Percentiles rank a stretch among this genome's conserved stretches.
Evolutionary conservation across 2,329 filamentous ascomycete genomes (phyloP).

Genomic region (Aureobasidium sp.): DNA sequence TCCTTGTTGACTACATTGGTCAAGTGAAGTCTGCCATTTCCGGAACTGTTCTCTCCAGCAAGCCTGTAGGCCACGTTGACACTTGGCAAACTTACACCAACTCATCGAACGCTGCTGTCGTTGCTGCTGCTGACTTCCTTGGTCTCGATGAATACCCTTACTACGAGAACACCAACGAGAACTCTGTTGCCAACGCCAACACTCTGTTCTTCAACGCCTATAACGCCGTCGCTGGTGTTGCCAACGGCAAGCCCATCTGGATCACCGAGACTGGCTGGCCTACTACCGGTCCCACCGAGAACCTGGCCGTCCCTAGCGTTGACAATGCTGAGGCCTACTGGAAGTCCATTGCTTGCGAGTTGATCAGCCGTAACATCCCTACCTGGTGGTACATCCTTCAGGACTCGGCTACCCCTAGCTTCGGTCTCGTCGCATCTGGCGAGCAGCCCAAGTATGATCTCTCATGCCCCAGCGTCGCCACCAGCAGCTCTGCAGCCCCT

Average conservation of each 20-base stretch:
- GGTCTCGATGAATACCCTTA: conserved; percentile 74
- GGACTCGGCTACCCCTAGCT: conserved; percentile 55
- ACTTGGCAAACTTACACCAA: conserved; percentile 73
- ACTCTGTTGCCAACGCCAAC: conserved; percentile 56
- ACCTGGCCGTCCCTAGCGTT: conserved; percentile 53
- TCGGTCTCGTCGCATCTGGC: conserved; percentile 55
- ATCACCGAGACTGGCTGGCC: conserved; percentile 88
- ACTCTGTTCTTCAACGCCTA: conserved; percentile 61
- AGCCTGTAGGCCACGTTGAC: conserved; percentile 76
- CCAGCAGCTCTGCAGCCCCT: conserved; percentile 11
- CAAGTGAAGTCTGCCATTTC: conserved; percentile 56
- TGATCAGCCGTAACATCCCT: conserved; percentile 50
- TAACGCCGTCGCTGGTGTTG: conserved; percentile 48
- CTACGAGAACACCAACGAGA: conserved; percentile 63
- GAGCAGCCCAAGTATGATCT: conserved; percentile 55
- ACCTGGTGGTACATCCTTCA: conserved; percentile 73
- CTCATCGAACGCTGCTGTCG: conserved; percentile 59
- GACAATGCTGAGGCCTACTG: conserved; percentile 73
- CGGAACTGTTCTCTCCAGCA: conserved; percentile 46
- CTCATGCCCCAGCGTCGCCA: conserved; percentile 37
- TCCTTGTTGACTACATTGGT: conserved; percentile 61
- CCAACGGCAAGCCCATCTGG: conserved; percentile 66
- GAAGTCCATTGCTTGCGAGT: conserved; percentile 64
- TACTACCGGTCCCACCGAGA: conserved; percentile 56
- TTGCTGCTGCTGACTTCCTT: conserved; percentile 65